Evolutionary conservation across 2,329 filamentous ascomycete genomes (phyloP), one percentile per base, ranked within the genome.

Genomic region (Monosporascus sp.): DNA sequence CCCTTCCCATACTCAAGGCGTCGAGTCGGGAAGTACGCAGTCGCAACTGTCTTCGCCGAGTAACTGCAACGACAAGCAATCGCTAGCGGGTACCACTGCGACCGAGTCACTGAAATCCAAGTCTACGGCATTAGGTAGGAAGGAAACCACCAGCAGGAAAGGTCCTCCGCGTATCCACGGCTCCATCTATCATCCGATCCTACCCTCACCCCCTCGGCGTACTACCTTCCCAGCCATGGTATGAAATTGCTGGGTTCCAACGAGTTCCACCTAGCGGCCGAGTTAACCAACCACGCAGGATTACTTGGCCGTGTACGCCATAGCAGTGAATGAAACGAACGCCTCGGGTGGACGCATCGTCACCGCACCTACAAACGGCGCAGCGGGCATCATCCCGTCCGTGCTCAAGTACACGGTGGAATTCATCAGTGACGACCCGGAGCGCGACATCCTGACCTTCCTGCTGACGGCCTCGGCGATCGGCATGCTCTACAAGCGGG

Each of bases 291-390:
- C 24, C 17, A 46, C 9, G 6, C 18, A 46, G 43, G 76, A 79
- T 52, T 75, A 79, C 51, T 61, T 79, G 8, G 73, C 73, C 1
- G 75, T 78, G 0, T 79, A 78, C 53, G 76, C 76, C 39, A 78
- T 78, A 20, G 76, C 76, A 0, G 76, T 79, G 24, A 79, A 79
- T 57, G 76, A 79, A 62, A 79, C 76, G n/a, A 79, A 79, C 52
- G 76, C 76, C 2, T 74, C 72, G 0, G 76, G 76, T 14, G 76
- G 76, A 0, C 73, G 76, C 31, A 77, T 79, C 54, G 76, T 79
- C 18, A 79, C 76, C 2, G 76, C 76, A 1, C 76, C 76, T 2
- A 79, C 76, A 20, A 79, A 79, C 56, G 76, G 76, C 15, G 76
- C 76, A 0, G 76, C 76, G 1, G 76, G 76, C 25, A 79, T 78